Evolutionary conservation across 2,329 filamentous ascomycete genomes (phyloP).

Genomic region (Fusarium foetens): DNA sequence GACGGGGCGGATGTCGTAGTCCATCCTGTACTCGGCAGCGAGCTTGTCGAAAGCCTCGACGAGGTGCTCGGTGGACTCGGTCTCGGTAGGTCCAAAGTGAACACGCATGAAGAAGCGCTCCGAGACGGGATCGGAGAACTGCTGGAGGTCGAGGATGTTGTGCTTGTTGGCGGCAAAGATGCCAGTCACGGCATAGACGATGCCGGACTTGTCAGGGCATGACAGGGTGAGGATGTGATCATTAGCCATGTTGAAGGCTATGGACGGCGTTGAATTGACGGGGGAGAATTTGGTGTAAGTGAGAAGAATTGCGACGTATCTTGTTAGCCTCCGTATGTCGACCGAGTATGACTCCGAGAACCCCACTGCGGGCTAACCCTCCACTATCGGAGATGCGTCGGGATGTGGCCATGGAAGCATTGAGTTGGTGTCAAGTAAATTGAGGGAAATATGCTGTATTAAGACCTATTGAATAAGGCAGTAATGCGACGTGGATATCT

Average conservation of each 20-base stretch:
- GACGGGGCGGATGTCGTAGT: conserved; percentile 75
- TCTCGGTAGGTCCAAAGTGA: conserved; percentile 74
- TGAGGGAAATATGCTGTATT: conserved; percentile 6
- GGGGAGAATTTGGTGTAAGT: neutral
- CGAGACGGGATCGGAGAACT: conserved; percentile 80
- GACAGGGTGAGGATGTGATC: conserved; percentile 83
- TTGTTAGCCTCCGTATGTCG: conserved; percentile 6
- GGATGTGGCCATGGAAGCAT: conserved; percentile 8
- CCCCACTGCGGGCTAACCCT: conserved; percentile 46
- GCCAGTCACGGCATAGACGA: conserved; percentile 85
- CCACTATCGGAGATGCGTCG: conserved; percentile 29
- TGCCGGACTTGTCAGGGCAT: conserved; percentile 85
- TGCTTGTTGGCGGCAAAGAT: conserved; percentile 77
- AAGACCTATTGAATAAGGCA: neutral
- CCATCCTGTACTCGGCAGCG: conserved; percentile 72
- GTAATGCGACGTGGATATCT: neutral
- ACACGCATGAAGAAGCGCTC: conserved; percentile 90
- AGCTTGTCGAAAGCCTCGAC: conserved; percentile 67
- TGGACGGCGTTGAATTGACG: neutral
- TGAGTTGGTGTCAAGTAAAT: neutral
- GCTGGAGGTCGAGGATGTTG: conserved; percentile 86
- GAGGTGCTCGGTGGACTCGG: conserved; percentile 61
- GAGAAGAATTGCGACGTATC: conserved; percentile 12
- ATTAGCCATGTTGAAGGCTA: conserved; percentile 52
- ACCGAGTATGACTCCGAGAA: conserved; percentile 37